Evolutionary conservation across 2,329 filamentous ascomycete genomes (phyloP).

Genomic region (Capronia epimyces): DNA sequence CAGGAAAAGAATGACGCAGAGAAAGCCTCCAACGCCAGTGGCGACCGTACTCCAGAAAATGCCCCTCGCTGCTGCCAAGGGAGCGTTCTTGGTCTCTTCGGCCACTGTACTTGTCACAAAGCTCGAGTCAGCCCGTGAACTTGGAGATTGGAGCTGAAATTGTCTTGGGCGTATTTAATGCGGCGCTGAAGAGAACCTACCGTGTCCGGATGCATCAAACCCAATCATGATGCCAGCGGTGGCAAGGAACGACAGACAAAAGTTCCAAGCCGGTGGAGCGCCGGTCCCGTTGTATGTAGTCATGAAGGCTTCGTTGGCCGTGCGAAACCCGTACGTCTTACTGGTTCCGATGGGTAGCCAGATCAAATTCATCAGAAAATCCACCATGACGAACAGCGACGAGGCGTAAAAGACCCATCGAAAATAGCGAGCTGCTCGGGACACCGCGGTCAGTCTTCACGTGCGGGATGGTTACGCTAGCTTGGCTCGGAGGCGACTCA

Average conservation of each 20-base stretch:
- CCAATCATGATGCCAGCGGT: slow-evolving; percentile 58
- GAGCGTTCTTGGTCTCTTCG: slow-evolving; percentile 57
- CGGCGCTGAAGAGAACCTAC: too few relatives aligned
- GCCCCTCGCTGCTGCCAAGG: slow-evolving; percentile 51
- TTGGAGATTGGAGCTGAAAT: too few relatives aligned
- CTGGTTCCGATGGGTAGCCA: slow-evolving; percentile 56
- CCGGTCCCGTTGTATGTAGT: slow-evolving; percentile 56
- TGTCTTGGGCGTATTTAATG: too few relatives aligned
- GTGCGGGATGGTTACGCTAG: not conserved
- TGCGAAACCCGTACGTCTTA: slow-evolving; percentile 55
- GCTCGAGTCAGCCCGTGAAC: too few relatives aligned
- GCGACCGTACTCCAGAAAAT: slow-evolving; percentile 53
- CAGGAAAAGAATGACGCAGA: slow-evolving; percentile 53
- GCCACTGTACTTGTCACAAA: slow-evolving; percentile 45
- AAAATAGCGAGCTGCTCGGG: slow-evolving; percentile 41
- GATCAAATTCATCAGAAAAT: slow-evolving; percentile 56
- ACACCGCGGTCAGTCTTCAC: too few relatives aligned
- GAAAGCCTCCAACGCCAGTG: not conserved
- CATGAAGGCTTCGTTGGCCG: slow-evolving; percentile 55
- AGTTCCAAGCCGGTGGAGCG: slow-evolving; percentile 56
- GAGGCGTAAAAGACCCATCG: slow-evolving; percentile 50
- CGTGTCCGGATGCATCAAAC: slow-evolving; percentile 53
- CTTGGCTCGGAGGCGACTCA: slow-evolving; percentile 31
- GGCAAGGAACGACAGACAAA: slow-evolving; percentile 57
- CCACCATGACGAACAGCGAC: slow-evolving; percentile 49